Conservation (phyloP, 176 grass and related monocot species). For the Lolium perenne region DNA sequence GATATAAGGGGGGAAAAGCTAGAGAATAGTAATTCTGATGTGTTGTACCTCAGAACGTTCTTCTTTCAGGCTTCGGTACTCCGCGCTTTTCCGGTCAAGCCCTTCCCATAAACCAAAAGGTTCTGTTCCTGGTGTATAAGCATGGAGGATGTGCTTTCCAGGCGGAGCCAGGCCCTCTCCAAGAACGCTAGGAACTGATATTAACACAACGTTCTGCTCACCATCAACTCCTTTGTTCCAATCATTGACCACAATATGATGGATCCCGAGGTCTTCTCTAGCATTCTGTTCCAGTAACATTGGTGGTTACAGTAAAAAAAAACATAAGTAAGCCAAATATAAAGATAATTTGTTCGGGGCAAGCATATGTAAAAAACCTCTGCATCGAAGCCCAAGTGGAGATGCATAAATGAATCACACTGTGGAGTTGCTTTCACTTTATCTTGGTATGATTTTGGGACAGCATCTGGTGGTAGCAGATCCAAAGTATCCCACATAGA, state of each 20-base stretch:
- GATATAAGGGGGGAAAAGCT: background rate
- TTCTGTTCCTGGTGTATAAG: conserved; percentile 92
- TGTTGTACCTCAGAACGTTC: conserved; percentile 78
- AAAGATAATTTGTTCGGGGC: background rate
- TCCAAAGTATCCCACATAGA: conserved; percentile 97
- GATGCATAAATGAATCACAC: conserved; percentile 97
- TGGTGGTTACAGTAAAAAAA: conserved; percentile 2
- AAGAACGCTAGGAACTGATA: conserved; percentile 86
- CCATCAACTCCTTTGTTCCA: conserved; percentile 85
- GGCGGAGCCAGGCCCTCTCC: conserved; percentile 73
- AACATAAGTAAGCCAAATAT: background rate
- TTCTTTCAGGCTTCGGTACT: conserved; percentile 84
- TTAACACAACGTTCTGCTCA: conserved; percentile 87
- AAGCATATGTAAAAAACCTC: conserved; percentile 58
- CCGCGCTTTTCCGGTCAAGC: conserved; percentile 67
- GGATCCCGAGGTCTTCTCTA: conserved; percentile 87
- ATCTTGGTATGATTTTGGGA: conserved; percentile 75
- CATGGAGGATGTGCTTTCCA: conserved; percentile 90
- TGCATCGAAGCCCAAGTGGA: conserved; percentile 86
- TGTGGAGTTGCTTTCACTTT: conserved; percentile 81
- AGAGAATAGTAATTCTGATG: conserved; percentile 20
- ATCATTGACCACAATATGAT: conserved; percentile 91
- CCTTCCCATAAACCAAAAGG: conserved; percentile 92
- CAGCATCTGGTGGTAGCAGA: conserved; percentile 65
- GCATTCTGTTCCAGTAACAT: conserved; percentile 55